Base-by-base conservation (phyloP, 768 basidiomycete species). In the Lactifluus hygrophoroides region DNA sequence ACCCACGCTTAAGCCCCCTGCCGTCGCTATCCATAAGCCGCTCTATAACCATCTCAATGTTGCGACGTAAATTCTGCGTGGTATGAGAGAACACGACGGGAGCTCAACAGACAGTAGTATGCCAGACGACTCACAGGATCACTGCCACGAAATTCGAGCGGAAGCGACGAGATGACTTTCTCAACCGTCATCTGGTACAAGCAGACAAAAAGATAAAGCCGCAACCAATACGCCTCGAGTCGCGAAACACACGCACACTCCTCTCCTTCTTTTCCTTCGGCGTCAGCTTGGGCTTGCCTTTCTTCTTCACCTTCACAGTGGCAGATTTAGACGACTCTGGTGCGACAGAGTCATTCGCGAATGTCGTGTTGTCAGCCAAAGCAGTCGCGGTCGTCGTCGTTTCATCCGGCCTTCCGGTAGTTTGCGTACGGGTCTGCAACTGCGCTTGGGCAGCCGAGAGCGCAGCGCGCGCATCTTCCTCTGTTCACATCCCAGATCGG, bases 121-220 rank as follows among this genome's bases (percentile, higher is more conserved):
- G 44, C n/a, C n/a, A 50, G 17, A 34, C 30, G n/a, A 75, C 87
- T 55, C 67, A 90, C 91, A 2, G 88, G 86, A 71, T 95, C 90
- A 63, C 77, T 86, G 9, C 94, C 94, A 23, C 94, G 80, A 69
- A 93, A 97, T 70, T 95, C 94, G 13, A 97, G 76, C 0, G 94
- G 94, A 37, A 95, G 75, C 54, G 80, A 82, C 25, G 84, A 78
- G 16, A 94, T 78, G 16, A 90, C 79, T 57, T 80, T 82, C 61
- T 93, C 90, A 32, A 86, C 73, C 51, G 79, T 78, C 60, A 85
- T 68, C 80, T 85, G 19, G 51, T 3, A 23, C 25, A 53, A n/a
- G 25, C 55, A 32, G 32, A 52, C 44, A 21, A 37, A 34, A 38
- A 23, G 35, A 46, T 45, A 19, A 37, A 32, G 32, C 32, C 32